Conservation (phyloP, 257 asterid species). For the Nicotiana sylvestris region DNA sequence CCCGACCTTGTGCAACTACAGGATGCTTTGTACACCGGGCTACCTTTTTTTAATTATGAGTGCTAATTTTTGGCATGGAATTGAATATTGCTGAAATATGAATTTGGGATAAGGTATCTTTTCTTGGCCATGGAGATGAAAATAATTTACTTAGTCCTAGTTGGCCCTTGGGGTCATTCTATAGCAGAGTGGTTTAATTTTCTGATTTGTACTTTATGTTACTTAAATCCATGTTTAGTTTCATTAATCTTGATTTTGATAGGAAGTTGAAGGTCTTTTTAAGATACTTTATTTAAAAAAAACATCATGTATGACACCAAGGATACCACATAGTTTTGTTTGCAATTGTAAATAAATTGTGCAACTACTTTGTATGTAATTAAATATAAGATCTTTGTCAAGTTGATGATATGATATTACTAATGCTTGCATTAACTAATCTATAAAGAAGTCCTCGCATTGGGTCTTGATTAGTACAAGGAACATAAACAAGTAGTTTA, state of each 20-base stretch:
- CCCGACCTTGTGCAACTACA: too few relatives aligned
- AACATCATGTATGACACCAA: conserved; percentile 3
- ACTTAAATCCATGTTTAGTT: not conserved
- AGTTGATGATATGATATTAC: not conserved
- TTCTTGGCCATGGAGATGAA: not conserved
- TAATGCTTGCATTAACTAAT: not conserved
- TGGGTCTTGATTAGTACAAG: conserved; percentile 6
- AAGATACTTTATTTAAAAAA: not conserved
- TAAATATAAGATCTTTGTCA: not conserved
- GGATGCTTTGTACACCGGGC: too few relatives aligned
- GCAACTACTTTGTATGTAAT: not conserved
- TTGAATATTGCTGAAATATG: too few relatives aligned
- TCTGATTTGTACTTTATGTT: not conserved
- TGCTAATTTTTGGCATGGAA: too few relatives aligned
- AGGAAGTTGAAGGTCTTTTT: not conserved
- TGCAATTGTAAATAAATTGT: not conserved
- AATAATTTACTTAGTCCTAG: not conserved
- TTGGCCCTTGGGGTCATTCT: not conserved
- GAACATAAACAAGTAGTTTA: conserved; percentile 2
- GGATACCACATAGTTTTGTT: not conserved
- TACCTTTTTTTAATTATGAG: too few relatives aligned
- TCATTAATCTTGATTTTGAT: conserved; percentile 2
- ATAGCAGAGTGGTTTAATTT: not conserved
- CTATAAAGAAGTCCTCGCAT: not conserved
- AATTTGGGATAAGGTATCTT: not conserved